These are phyloP conservation scores for Lentinula edodes DNA, from an alignment of 768 basidiomycete genomes.

Conservation along the genomic window DNA sequence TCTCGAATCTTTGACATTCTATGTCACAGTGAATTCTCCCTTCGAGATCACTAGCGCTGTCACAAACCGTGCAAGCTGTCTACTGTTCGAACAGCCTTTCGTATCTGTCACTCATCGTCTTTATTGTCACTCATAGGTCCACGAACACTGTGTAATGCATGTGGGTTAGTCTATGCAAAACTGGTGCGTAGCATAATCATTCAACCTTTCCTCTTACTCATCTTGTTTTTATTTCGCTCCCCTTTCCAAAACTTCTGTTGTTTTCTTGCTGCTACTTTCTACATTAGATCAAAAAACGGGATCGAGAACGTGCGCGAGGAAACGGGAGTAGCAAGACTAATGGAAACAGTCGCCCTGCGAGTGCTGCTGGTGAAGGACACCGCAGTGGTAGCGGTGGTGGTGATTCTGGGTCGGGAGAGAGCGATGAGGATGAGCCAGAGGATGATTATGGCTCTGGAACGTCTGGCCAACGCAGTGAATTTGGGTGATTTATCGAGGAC, in stretches of 20 bases:
- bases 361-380: neutral
- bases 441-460: constrained; percentile 1
- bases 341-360: neutral
- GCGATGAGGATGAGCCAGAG: constrained; percentile 1
- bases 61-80: neutral
- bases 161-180: constrained; percentile 84
- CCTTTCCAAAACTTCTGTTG: neutral
- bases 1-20: neutral
- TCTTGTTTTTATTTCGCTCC: neutral
- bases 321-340: neutral
- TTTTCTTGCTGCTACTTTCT: constrained; percentile 2
- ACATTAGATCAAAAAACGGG: constrained; percentile 28
- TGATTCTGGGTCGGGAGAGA: neutral
- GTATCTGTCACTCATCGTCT: neutral
- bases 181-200: constrained; percentile 44
- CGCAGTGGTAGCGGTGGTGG: neutral
- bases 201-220: constrained; percentile 2
- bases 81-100: neutral
- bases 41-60: constrained; percentile 4
- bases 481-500: neutral
- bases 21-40: neutral
- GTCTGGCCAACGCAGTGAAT: neutral
- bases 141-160: constrained; percentile 80
- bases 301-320: constrained; percentile 20
- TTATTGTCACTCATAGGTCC: constrained; percentile 45